Evolutionary conservation across 257 asterid species (phyloP), one percentile per base, ranked within the genome.

Genomic region (Fraxinus quadrangulata): DNA sequence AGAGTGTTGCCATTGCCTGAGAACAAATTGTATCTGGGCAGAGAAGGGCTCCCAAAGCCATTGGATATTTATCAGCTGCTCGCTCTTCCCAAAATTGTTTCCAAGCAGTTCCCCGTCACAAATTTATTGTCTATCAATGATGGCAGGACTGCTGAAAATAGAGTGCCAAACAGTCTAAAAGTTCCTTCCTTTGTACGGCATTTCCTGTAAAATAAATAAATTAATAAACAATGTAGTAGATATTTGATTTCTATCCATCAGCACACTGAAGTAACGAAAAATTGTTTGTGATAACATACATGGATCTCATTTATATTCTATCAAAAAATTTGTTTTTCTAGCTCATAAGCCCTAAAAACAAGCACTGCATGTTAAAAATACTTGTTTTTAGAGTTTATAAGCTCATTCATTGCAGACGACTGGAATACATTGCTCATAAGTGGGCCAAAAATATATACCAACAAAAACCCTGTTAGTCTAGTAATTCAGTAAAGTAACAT

Each of bases 161-260:
- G 42, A 24, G 77, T 68, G 34, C 77, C 70, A 70, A 24, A 67
- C 82, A 67, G 65, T 75, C 86, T 84, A 85, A 81, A 65, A 87
- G 54, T 91, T 96, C 82, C 97, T 87, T 76, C 98, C 96, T 76
- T 83, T 91, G 89, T 82, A 89, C 0, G 77, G 93, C 89, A 88
- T 87, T 73, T 94, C 97, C 98, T 92, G 89, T 37, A 75, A 54
- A 56, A 72, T 2, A 51, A 65, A 82, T 75, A 69, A 31, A 37
- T 30, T 42, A 70, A 11, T 33, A 17, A 11, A 39, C 56, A 12
- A 76, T 31, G 72, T 6, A 34, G 31, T 26, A 21, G n/a, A 26
- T 23, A n/a, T 21, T n/a, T 11, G 69, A 23, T 63, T 63, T 63
- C 69, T 24, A 9, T 63, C 19, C 69, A 63, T 24, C 69, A 24